Percentiles rank a stretch among this genome's conserved stretches.
These are phyloP conservation scores for Carex littledalei DNA, from an alignment of 176 grass and related monocot genomes.

Conservation along the genomic window DNA sequence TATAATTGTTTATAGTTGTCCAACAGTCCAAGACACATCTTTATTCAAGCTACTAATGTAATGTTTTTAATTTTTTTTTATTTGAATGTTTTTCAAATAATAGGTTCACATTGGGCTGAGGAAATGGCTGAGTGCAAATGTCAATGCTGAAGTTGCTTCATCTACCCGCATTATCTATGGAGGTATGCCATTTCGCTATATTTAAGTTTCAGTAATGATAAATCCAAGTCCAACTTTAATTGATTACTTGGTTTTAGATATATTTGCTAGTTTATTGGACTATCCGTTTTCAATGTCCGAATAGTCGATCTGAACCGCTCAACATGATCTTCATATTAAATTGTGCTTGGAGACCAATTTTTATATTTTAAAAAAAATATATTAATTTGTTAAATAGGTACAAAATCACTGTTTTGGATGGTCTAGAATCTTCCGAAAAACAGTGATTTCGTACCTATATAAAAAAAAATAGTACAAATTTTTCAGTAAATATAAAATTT, in stretches of 20 bases:
- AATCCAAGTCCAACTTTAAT: background rate
- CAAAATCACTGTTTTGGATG: too few species aligned
- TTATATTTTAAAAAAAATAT: too few species aligned
- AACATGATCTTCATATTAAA: too few species aligned
- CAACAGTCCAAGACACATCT: too few species aligned
- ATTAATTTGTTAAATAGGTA: too few species aligned
- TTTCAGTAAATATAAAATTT: too few species aligned
- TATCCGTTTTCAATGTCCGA: too few species aligned
- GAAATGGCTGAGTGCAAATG: conserved; percentile 57
- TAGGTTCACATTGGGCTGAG: conserved; percentile 76
- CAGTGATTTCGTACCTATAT: too few species aligned
- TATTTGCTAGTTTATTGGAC: background rate
- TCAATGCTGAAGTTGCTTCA: conserved; percentile 55
- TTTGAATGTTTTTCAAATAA: background rate
- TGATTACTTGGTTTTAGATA: background rate
- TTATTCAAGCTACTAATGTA: background rate
- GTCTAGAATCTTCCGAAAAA: too few species aligned
- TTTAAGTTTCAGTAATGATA: background rate
- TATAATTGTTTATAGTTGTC: background rate
- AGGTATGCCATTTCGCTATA: conserved; percentile 35
- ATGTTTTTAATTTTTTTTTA: background rate
- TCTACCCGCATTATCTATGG: conserved; percentile 84
- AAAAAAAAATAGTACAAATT: too few species aligned
- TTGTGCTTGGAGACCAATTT: too few species aligned
- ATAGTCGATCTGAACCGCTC: too few species aligned